Base-by-base conservation (phyloP, 2,329 filamentous ascomycete genomes). In the Nemania sp. region DNA sequence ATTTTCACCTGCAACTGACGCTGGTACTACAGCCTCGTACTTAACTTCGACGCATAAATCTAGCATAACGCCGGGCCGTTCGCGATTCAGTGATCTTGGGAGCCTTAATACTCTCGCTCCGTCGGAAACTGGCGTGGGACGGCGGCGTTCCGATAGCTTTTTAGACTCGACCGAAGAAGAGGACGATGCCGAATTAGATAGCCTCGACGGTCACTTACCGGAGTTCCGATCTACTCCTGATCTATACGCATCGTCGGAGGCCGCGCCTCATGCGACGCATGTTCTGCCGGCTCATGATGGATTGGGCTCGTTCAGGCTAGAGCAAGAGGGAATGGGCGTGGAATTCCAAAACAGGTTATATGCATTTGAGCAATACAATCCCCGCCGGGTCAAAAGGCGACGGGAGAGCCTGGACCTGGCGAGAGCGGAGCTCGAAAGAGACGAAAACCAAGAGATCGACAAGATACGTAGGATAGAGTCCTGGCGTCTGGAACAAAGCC, bases 211-310 rank as follows among this genome's bases (percentile, higher is more conserved):
- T 77, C 94, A 97, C 62, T 85, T 98, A 1, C 92, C 94, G 71
- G 94, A 94, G 51, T 98, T 98, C 77, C 89, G 93, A 59, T 89
- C 93, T 52, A 84, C 83, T 6, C 83, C 86, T 7, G 76, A 75
- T 61, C 82, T 78, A 29, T 86, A 75, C 74, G 80, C 71, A 74
- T 79, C 56, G 73, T 80, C 71, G 63, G 80, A 73, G 74, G 83
- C 71, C 51, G 83, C 87, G 64, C 83, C 88, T 53, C 89, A 88
- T 71, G 83, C 88, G 22, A 84, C 86, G 20, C 89, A 92, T 0
- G 88, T 97, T 1, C 86, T 99, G n/a, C 96, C 96, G 0, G 89
- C 90, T 0, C 96, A 99, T 77, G 94, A 99, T 83, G 96, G 96
- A 1, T 81, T 98, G 53, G 96, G 96, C 4, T 93, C 91, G 6